Evolutionary conservation across 2,329 filamentous ascomycete species (phyloP), one percentile per base, ranked within the genome.

Genomic region (Ceratocystis albifundus): DNA sequence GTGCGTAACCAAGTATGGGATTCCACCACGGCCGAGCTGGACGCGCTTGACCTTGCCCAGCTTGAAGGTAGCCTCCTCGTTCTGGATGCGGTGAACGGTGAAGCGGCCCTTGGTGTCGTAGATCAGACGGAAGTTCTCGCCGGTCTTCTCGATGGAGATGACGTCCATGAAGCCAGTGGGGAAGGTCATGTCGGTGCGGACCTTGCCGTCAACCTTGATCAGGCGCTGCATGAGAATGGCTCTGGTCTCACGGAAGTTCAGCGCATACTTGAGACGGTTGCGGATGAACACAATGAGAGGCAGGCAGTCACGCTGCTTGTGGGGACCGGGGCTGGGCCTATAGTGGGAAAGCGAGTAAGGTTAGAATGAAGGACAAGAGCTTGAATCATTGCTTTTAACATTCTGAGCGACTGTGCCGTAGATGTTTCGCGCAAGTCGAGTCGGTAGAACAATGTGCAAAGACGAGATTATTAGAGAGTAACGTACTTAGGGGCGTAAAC

Each of bases 1-100:
- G 90, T 99, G 94, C 92, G 94, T 99, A 90, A 99, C 94, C 91
- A 97, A 96, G 92, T 96, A 99, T 95, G 94, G 94, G 88, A 99
- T 96, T 84, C 92, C 94, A 82, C 94, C 95, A 82, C 91, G 93
- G 85, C 94, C 94, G 76, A 99, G 87, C 85, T 99, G 94, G 71
- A 99, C 94, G 77, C 93, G 89, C 90, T 96, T 96, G 84, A 99
- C 94, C 87, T 97, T 99, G 85, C 92, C 92, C 75, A 99, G 86
- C 89, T 99, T 99, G 90, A 96, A 99, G 84, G 94, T 88, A 75
- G 93, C 92, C 89, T 99, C 94, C 85, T 97, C 94, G 74, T 86
- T 82, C 80, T 95, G 93, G 83, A 99, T 97, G 77, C 94, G 90
- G 90, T 99, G 94, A 78, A 99, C 92, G 79, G 94, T 96, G 90